Base-by-base conservation (phyloP, 495 filamentous ascomycete genomes). In the Hapsidospora chrysogenum region DNA sequence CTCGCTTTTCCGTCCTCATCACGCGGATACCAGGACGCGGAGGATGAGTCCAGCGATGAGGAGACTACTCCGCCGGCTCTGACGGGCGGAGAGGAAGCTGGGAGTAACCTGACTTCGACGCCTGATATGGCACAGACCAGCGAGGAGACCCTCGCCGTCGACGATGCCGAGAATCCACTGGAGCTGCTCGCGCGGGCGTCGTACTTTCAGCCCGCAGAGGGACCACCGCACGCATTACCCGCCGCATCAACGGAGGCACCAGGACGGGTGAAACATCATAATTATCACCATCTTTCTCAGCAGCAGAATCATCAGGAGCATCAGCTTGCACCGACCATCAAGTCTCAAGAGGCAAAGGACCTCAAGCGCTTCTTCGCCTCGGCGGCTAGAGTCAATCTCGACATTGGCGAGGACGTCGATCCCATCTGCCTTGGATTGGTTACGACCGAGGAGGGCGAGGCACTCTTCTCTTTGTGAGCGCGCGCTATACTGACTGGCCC, bases 121-220 rank as follows among this genome's bases (percentile, higher is more conserved):
- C 49, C 51, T 4, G 51, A 53, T 7, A 44, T 52, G 17, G 44
- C 44, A 17, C 53, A 51, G 28, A 48, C 41, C 9, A 46, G 36
- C 9, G 54, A 57, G 28, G 54, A 54, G 35, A 51, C 40, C 29
- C 58, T 79, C 9, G 66, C 70, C 17, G 47, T 82, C 4, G 76
- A 80, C 40, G 76, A 80, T 53, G 76, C 76, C 13, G 78, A 82
- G 43, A 82, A 82, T 39, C 78, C 78, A 0, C 52, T 82, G 8
- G 76, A 82, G 45, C 50, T 82, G 2, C 64, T 82, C 15, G 78
- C 78, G 2, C 60, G 76, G 14, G 76, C 78, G 0, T 80, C 76
- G 4, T 75, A 82, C 48, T 58, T 80, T 22, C 68, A 76, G 33
- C 56, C 73, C 7, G 71, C 68, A 3, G 66, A 70, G 20, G 53